Evolutionary conservation across 495 filamentous ascomycete genomes (phyloP).

Genomic region (Aspergillus sclerotiicarbonarius): DNA sequence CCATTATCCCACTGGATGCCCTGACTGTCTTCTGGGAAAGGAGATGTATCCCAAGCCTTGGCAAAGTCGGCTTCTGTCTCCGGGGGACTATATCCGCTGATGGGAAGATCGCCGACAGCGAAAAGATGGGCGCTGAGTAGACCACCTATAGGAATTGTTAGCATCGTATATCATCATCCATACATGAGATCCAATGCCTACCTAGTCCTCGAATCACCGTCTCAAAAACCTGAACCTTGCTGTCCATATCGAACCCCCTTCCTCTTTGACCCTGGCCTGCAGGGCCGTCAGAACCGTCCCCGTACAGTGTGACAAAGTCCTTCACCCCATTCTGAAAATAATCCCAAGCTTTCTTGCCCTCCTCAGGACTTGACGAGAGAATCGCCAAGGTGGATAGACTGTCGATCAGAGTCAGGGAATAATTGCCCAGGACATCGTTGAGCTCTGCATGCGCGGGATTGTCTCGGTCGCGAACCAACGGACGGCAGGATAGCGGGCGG

Average conservation of each 20-base stretch:
- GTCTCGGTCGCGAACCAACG: conserved; percentile 75
- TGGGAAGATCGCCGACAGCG: conserved; percentile 83
- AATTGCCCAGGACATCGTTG: conserved; percentile 96
- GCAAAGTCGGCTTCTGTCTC: conserved; percentile 32
- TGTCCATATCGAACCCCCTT: conserved; percentile 92
- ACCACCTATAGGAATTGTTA: conserved; percentile 50
- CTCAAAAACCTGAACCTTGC: conserved; percentile 97
- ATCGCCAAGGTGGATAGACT: conserved; percentile 92
- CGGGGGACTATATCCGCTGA: conserved; percentile 66
- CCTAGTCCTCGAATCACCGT: conserved; percentile 90
- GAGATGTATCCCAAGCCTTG: conserved; percentile 39
- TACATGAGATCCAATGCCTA: conserved; percentile 17
- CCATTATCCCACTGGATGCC: conserved; percentile 71
- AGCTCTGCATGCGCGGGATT: conserved; percentile 82
- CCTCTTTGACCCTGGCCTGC: conserved; percentile 67
- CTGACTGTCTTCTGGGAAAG: conserved; percentile 32
- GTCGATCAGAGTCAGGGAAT: conserved; percentile 92
- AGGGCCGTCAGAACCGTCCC: conserved; percentile 71
- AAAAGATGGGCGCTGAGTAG: conserved; percentile 92
- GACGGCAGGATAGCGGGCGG: conserved; percentile 79
- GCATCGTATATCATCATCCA: not conserved
- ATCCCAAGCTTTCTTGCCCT: conserved; percentile 57
- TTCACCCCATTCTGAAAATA: conserved; percentile 81
- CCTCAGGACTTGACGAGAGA: conserved; percentile 67
- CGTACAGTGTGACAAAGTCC: conserved; percentile 80